Conservation (phyloP, 106 monocot species). For the Dendrobium huoshanense region DNA sequence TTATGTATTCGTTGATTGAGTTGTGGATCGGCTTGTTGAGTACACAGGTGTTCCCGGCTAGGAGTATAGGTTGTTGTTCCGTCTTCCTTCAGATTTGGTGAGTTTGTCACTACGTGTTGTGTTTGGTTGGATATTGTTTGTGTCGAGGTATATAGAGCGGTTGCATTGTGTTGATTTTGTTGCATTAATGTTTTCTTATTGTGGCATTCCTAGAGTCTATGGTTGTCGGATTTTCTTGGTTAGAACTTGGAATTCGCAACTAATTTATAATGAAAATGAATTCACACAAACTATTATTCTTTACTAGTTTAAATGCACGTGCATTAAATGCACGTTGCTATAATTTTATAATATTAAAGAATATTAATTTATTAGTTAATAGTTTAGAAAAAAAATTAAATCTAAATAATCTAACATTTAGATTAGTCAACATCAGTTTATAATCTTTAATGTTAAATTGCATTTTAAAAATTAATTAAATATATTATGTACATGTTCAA, state of each 20-base stretch:
- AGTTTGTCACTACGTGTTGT: background rate
- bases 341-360: too few species aligned
- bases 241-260: background rate
- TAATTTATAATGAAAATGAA: too few species aligned
- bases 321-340: too few species aligned
- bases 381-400: too few species aligned
- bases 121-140: background rate
- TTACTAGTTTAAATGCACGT: too few species aligned
- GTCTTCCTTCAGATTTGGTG: conserved; percentile 57
- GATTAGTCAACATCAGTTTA: too few species aligned
- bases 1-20: background rate
- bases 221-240: background rate
- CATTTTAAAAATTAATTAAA: too few species aligned
- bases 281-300: too few species aligned
- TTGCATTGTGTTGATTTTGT: background rate
- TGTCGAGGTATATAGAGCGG: background rate
- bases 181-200: background rate
- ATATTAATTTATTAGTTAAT: too few species aligned
- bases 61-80: conserved; percentile 61
- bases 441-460: too few species aligned
- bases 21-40: conserved; percentile 2
- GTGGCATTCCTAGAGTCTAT: background rate
- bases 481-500: too few species aligned
- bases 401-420: too few species aligned
- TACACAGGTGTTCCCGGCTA: conserved; percentile 23